These are phyloP conservation scores for slime mould (Dictyostelium discoideum) DNA, from an alignment of 78 protist genomes.

Conservation along the genomic window dicty_2.7 NC_007088.5:6830501-6831000, in stretches of 20 bases:
- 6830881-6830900: neutral
- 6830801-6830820: neutral
- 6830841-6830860: constrained; percentile 21
- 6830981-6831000: constrained; percentile 14
- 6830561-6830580: constrained; percentile 78
- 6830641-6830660: constrained; percentile 86
- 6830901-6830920: neutral
- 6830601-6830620: constrained; percentile 77
- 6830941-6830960: constrained; percentile 35
- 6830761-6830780: neutral
- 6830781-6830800: constrained; percentile 23
- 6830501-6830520: constrained; percentile 58
- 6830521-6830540: constrained; percentile 8
- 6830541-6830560: constrained; percentile 78
- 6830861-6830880: neutral
- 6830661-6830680: constrained; percentile 22
- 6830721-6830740: neutral
- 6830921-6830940: constrained; percentile 37
- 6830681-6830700: constrained; percentile 80
- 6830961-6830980: neutral
- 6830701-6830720: constrained; percentile 61
- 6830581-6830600: constrained; percentile 42
- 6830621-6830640: constrained; percentile 79
- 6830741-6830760: neutral
- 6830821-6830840: constrained; percentile 28